These are phyloP conservation scores for Exsudoporus frostii DNA, from an alignment of 768 basidiomycete genomes.

Conservation along the genomic window DNA sequence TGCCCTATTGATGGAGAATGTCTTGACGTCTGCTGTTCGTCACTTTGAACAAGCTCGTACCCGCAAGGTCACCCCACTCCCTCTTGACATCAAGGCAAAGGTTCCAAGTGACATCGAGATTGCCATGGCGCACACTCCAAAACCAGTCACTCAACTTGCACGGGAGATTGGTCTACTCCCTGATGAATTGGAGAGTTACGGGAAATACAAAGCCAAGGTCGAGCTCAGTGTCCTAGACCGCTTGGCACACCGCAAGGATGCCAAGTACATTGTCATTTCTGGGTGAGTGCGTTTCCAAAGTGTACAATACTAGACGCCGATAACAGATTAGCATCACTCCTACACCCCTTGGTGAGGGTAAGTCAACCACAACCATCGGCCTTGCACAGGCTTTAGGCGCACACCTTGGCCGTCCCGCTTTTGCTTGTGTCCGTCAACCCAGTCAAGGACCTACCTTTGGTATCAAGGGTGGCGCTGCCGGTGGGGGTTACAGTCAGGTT, in stretches of 20 bases:
- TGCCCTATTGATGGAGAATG: conserved; percentile 96
- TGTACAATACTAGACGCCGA: background rate
- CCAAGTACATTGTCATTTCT: conserved; percentile 95
- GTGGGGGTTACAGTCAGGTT: conserved; percentile 97
- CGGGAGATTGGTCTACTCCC: conserved; percentile 82
- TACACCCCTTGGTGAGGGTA: conserved; percentile 95
- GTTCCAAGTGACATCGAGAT: conserved; percentile 98
- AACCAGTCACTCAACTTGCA: conserved; percentile 80
- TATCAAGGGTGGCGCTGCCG: conserved; percentile 98
- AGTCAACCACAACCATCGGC: conserved; percentile 97
- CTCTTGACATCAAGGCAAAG: conserved; percentile 73
- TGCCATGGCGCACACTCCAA: conserved; percentile 91
- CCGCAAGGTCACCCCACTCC: conserved; percentile 73
- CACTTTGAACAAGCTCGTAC: conserved; percentile 67
- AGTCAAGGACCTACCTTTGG: conserved; percentile 99
- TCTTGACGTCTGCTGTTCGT: conserved; percentile 77
- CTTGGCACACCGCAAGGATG: conserved; percentile 79
- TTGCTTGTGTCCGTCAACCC: conserved; percentile 96
- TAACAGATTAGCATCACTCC: conserved; percentile 72
- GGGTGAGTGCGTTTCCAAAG: conserved; percentile 49
- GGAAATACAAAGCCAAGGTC: conserved; percentile 96
- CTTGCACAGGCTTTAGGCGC: conserved; percentile 95
- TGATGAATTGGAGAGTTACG: conserved; percentile 90
- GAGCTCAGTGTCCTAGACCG: conserved; percentile 86
- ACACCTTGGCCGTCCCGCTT: conserved; percentile 86